These are phyloP conservation scores for Yamadazyma phyllophila DNA, from an alignment of 805 yeast genomes.

Conservation along the genomic window DNA sequence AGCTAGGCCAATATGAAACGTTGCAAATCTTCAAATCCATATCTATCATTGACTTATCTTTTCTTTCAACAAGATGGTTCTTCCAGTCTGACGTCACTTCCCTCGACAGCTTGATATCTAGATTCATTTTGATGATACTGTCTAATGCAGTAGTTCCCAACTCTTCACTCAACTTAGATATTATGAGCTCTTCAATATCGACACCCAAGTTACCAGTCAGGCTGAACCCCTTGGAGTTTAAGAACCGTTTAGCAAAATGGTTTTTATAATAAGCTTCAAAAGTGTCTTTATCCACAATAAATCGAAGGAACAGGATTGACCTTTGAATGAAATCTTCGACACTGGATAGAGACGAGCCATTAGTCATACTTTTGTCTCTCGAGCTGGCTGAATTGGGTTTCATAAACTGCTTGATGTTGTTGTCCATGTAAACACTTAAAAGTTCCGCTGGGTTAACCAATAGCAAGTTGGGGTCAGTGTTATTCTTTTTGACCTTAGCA, in stretches of 20 bases:
- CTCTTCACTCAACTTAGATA: constrained; percentile 67
- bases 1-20: constrained; percentile 45
- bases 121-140: constrained; percentile 81
- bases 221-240: constrained; percentile 31
- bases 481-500: constrained; percentile 28
- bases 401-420: constrained; percentile 33
- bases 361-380: constrained; percentile 7
- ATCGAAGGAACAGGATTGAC: constrained; percentile 62
- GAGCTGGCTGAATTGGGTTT: constrained; percentile 19
- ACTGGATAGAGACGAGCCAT: constrained; percentile 15
- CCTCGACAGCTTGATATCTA: constrained; percentile 59
- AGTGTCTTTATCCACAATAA: constrained; percentile 76
- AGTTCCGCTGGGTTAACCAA: constrained; percentile 37
- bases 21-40: constrained; percentile 43
- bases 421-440: constrained; percentile 40
- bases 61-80: constrained; percentile 14
- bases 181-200: constrained; percentile 68
- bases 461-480: constrained; percentile 14
- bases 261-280: constrained; percentile 83
- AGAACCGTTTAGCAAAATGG: constrained; percentile 78
- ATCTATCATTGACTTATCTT: constrained; percentile 22
- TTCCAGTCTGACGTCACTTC: constrained; percentile 42
- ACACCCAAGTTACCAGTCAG: constrained; percentile 30
- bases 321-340: constrained; percentile 45
- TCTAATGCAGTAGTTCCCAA: constrained; percentile 78